Base-by-base conservation (phyloP, 768 basidiomycete genomes). In the Auricularia cornea region DNA sequence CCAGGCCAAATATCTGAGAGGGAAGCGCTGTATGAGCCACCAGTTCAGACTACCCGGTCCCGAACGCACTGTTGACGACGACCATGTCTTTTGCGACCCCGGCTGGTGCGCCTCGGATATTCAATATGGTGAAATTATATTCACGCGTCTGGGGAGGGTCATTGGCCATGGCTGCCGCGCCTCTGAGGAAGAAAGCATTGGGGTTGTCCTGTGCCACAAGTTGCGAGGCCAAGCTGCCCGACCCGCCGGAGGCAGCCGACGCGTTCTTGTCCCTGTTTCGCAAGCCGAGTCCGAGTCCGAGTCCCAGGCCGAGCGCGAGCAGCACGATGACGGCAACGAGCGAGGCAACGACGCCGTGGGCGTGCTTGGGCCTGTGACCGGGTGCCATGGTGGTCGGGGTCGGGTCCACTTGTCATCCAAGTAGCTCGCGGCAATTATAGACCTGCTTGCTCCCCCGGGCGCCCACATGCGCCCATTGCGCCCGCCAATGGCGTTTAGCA, bases 1-100 rank as follows among this genome's bases (percentile, higher is more conserved):
- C 77, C 77, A 10, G 77, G 77, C 48, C 68, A 78, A 59, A 71
- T 66, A 12, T 72, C 73, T 61, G n/a, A n/a, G n/a, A n/a, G n/a
- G n/a, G n/a, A n/a, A n/a, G n/a, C n/a, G n/a, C n/a, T n/a, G n/a
- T n/a, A n/a, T n/a, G n/a, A n/a, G n/a, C n/a, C n/a, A n/a, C n/a
- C n/a, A n/a, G n/a, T n/a, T n/a, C n/a, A n/a, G n/a, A n/a, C n/a
- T n/a, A n/a, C n/a, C n/a, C n/a, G n/a, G 59, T 28, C 57, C 20
- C n/a, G 59, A 3, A 28, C 23, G 35, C 62, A 73, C 80, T 77
- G 32, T 83, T 83, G 30, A 83, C 80, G 57, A 81, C 80, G 3
- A 81, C 70, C 78, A 81, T 79, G 1, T 68, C 68, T 52, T 76
- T 74, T 54, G 75, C 66, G 35, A 76, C 70, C 48, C 77, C 81